These are phyloP conservation scores for Lumnitzera littorea DNA, from an alignment of 345 rosid species.

Conservation along the genomic window DNA sequence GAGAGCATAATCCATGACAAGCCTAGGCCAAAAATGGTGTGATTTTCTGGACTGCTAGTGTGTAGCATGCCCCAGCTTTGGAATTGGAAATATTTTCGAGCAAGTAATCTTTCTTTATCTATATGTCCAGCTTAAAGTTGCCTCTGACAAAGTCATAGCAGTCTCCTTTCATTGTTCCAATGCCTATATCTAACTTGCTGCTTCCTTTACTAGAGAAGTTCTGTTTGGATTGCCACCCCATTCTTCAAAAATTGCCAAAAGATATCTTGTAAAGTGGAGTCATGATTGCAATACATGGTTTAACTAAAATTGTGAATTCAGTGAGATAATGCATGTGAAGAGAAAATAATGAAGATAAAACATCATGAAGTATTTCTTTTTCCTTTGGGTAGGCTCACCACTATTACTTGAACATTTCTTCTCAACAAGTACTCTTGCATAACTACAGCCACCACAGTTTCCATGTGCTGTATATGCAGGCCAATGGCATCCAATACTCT, in stretches of 20 bases:
- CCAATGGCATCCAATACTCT: slow-evolving; percentile 87
- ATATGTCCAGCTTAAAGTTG: too few species aligned
- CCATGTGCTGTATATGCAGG: slow-evolving; percentile 64
- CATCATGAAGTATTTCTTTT: slow-evolving; percentile 2
- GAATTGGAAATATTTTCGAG: too few species aligned
- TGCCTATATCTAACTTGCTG: background rate
- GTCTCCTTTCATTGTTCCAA: too few species aligned
- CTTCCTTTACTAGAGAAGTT: slow-evolving; percentile 57
- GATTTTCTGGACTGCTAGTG: too few species aligned
- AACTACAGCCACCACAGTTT: slow-evolving; percentile 58
- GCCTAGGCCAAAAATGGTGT: too few species aligned
- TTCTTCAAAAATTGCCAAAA: slow-evolving; percentile 29
- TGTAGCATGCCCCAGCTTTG: too few species aligned
- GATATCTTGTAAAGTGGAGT: slow-evolving; percentile 58
- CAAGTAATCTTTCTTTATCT: too few species aligned
- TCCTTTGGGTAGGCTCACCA: slow-evolving; percentile 82
- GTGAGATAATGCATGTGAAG: background rate
- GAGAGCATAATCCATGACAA: too few species aligned
- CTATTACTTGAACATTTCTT: slow-evolving; percentile 55
- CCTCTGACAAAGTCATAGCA: too few species aligned
- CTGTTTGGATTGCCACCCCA: slow-evolving; percentile 80
- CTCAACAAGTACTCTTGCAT: slow-evolving; percentile 45
- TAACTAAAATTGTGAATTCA: slow-evolving; percentile 33
- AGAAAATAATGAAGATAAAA: background rate
- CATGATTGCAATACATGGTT: slow-evolving; percentile 85